Base-by-base conservation (phyloP, 2,329 filamentous ascomycete species). In the Talaromyces sp. region DNA sequence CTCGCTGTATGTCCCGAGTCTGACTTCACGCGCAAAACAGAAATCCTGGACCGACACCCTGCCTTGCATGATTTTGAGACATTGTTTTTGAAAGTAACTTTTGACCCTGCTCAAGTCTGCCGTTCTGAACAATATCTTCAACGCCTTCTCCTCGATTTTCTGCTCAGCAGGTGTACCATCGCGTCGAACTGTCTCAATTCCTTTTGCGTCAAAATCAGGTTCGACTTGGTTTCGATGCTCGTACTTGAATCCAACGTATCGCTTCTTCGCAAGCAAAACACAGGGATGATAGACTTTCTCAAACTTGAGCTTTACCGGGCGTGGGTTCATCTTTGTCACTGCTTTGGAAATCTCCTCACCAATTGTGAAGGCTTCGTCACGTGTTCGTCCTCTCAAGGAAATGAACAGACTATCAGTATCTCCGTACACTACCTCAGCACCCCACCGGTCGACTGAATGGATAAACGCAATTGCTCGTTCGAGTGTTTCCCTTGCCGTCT, bases 231-330 rank as follows among this genome's bases (percentile, higher is more conserved):
- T 81, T 40, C 84, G 85, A 67, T 82, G 85, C 72, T 99, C 95
- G 77, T 96, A 99, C 74, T 96, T 97, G 82, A 96, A 97, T 5
- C 96, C 96, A 3, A 98, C 96, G 69, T 99, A 99, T 61, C 95
- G 89, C 73, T 99, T 99, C 80, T 99, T 99, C 18, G 96, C 92
- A 0, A 99, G 83, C 4, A 99, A 83, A 0, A 98, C 87, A 72
- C 93, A 98, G 0, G 96, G 95, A 66, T 96, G 90, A 75, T 99
- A 99, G 1, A 99, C 93, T 70, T 99, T 99, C 74, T 99, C 95
- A 69, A 99, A 97, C 73, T 98, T 98, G 66, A 99, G 88, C 76
- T 96, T 98, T 68, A 99, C 82, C 0, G 95, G 95, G 1, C 88
- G 86, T 1, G 95, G 96, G 71, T 97, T 99, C 80, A 90, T 89